phyloP scores from a whole-genome alignment of 108 stramenopile species.

The Cyclotella baltica region DNA sequence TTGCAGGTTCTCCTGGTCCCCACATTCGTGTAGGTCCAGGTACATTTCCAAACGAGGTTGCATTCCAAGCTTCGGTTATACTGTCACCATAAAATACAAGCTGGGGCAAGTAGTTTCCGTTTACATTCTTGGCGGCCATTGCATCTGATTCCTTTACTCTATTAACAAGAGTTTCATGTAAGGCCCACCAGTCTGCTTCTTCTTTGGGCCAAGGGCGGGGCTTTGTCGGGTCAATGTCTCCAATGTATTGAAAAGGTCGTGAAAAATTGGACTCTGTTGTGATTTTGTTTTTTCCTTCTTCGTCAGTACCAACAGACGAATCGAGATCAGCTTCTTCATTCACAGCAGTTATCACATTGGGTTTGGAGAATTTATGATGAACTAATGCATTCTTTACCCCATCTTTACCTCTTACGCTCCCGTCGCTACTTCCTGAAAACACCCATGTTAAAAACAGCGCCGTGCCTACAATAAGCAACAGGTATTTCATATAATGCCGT shows the following conservation, averaged over 20 bases:
- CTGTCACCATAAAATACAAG: constrained; percentile 49
- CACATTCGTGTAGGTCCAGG: constrained; percentile 31
- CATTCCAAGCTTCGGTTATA: constrained; percentile 51
- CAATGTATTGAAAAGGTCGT: constrained; percentile 41
- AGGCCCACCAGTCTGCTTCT: constrained; percentile 45
- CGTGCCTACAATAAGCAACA: not conserved
- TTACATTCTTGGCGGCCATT: not conserved
- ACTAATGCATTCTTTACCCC: not conserved
- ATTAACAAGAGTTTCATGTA: constrained; percentile 21
- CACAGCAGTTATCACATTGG: not conserved
- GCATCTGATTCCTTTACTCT: constrained; percentile 32
- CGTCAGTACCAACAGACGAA: not conserved
- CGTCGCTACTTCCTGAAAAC: not conserved
- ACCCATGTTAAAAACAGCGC: constrained; percentile 5
- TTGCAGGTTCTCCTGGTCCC: constrained; percentile 9
- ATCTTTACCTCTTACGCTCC: not conserved
- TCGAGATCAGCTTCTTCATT: not conserved
- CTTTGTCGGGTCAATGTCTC: constrained; percentile 36
- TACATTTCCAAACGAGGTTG: constrained; percentile 39
- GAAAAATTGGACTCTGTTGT: not conserved
- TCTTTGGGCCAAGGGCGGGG: constrained; percentile 42
- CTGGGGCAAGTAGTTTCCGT: constrained; percentile 33
- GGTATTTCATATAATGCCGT: constrained; percentile 7
- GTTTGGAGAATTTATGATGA: constrained; percentile 4
- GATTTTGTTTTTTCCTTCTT: constrained; percentile 1